Percentiles rank a stretch among this genome's conserved stretches.
Conservation (phyloP, 163 green algal genomes). For the Prototheca wickerhamii region DNA sequence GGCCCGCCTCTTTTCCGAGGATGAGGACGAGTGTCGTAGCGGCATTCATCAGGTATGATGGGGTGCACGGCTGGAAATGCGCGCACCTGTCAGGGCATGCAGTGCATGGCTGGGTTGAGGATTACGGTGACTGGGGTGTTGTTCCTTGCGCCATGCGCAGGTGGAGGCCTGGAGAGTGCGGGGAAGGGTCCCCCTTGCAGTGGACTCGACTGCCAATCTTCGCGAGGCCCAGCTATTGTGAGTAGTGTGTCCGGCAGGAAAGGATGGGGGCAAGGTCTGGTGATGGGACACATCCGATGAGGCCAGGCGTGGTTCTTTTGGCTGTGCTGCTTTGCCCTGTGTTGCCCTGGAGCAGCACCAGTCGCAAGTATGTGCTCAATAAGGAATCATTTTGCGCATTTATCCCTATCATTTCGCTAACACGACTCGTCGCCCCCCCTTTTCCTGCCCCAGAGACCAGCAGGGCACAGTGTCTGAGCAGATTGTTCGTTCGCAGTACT, state of each 20-base stretch:
- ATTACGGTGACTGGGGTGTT: no score
- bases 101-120: neutral
- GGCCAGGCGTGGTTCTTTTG: no score
- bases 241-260: neutral
- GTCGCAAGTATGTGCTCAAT: no score
- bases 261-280: neutral
- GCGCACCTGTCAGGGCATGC: neutral
- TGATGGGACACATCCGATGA: no score
- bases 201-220: slow-evolving; percentile 55
- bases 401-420: no score
- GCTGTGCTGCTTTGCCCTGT: no score
- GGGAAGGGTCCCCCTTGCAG: slow-evolving; percentile 49
- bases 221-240: slow-evolving; percentile 28
- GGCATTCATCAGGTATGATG: slow-evolving; percentile 16
- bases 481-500: slow-evolving; percentile 50
- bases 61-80: neutral
- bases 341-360: no score
- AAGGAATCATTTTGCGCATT: no score
- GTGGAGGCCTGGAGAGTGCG: slow-evolving; percentile 48
- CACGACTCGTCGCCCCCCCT: neutral
- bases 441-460: neutral
- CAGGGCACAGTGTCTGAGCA: slow-evolving; percentile 7
- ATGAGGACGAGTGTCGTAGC: neutral
- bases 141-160: slow-evolving; percentile 6
- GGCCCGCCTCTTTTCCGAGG: slow-evolving; percentile 29